These are phyloP conservation scores for Metschnikowia continentalis DNA, from an alignment of 805 yeast species.

Conservation along the genomic window DNA sequence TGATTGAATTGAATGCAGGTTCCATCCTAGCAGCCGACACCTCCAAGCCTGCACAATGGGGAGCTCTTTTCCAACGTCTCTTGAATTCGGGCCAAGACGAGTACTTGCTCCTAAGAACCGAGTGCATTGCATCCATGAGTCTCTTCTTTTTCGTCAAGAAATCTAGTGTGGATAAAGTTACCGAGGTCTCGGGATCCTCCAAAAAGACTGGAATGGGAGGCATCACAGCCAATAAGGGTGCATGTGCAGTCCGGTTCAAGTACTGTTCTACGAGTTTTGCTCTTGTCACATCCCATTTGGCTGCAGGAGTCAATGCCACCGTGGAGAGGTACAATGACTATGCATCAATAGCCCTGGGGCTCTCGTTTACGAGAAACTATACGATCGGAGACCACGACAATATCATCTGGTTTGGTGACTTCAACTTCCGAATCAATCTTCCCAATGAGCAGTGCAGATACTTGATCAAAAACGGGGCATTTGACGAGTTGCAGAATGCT, in stretches of 20 bases:
- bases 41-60: conserved; percentile 79
- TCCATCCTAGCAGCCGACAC: conserved; percentile 83
- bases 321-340: conserved; percentile 87
- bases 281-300: conserved; percentile 84
- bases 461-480: conserved; percentile 44
- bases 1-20: conserved; percentile 88
- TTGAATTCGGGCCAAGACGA: conserved; percentile 46
- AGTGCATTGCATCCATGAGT: conserved; percentile 67
- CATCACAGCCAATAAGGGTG: conserved; percentile 95
- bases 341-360: conserved; percentile 66
- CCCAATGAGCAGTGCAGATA: conserved; percentile 71
- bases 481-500: conserved; percentile 49
- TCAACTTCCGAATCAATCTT: conserved; percentile 75
- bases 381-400: conserved; percentile 79
- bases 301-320: conserved; percentile 82
- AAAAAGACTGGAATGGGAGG: conserved; percentile 97
- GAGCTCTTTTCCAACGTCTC: conserved; percentile 55
- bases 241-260: conserved; percentile 85
- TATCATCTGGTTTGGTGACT: conserved; percentile 92
- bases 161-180: conserved; percentile 41
- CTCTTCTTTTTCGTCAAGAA: conserved; percentile 60
- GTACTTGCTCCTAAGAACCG: conserved; percentile 67
- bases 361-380: conserved; percentile 73
- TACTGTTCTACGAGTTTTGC: conserved; percentile 75
- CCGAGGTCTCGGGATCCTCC: conserved; percentile 88